Base-by-base conservation (phyloP, 768 basidiomycete genomes). In the Lyophyllum atratum region DNA sequence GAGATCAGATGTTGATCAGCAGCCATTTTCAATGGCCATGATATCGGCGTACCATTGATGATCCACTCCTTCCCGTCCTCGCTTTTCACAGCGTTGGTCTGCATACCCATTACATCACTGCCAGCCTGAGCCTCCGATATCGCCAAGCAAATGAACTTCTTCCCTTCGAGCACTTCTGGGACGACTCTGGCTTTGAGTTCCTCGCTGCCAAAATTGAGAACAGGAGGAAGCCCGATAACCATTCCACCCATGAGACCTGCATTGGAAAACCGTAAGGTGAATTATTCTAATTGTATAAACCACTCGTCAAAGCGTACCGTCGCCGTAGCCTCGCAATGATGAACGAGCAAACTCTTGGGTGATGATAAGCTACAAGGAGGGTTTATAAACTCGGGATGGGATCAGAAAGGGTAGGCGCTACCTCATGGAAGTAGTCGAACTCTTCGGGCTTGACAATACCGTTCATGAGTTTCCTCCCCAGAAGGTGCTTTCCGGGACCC, bases 401-500 rank as follows among this genome's bases (percentile, higher is more conserved):
- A 28, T 44, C 56, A 25, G 17, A 48, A 14, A 43, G 22, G 49
- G 26, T 14, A 33, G 19, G 46, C 3, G 28, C 2, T 19, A 22
- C 84, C 73, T 89, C 87, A 70, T 95, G 93, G 82, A 96, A 96
- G 69, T 92, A 93, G 68, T 95, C 90, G 62, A 89, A 95, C 70
- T 88, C 86, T 70, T 95, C 93, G 2, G 93, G 91, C 60, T 82
- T 85, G 44, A 97, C 88, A 7, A 88, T 68, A 1, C 93, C 95
- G 52, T 82, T 85, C 81, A 94, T 87, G n/a, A 99, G 76, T 11
- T 74, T 82, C 15, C 84, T 81, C 4, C 95, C 95, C 69, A 89
- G 80, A 11, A 98, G 82, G 65, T 98, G 95, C 70, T 94, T 93
- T 21, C 93, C 94, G 9, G 96, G 96, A 21, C 96, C 96, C 75